A percentile compares a stretch with the other conserved stretches of the same genome.
Conservation (phyloP, 2,329 filamentous ascomycete species). For the Colletotrichum eremochloae region DNA sequence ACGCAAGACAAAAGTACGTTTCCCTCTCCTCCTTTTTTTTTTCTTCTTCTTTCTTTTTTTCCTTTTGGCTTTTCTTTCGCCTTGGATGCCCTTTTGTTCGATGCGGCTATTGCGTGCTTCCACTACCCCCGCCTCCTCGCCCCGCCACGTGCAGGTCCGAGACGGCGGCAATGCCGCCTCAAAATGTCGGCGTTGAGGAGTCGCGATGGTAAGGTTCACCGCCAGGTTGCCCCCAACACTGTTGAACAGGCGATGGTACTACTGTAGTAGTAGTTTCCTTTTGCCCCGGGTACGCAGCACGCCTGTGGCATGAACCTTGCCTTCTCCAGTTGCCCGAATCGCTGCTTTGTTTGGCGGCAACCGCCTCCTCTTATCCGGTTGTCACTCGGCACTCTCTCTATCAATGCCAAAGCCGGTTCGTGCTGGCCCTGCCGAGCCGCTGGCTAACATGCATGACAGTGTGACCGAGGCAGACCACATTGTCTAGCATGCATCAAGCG, state of each 20-base stretch:
- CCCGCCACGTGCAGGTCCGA: too few relatives aligned
- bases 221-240: neutral
- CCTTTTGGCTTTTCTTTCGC: conserved; percentile 30
- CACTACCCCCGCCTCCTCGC: neutral
- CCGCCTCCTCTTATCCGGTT: neutral
- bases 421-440: neutral
- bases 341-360: neutral
- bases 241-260: neutral
- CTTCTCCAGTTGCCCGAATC: neutral
- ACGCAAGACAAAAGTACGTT: conserved; percentile 81
- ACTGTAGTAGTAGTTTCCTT: neutral
- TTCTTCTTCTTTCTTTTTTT: conserved; percentile 30
- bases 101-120: neutral
- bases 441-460: conserved; percentile 60
- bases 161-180: neutral
- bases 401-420: neutral
- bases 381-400: neutral
- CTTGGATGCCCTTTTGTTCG: neutral
- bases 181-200: neutral
- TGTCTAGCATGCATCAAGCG: conserved; percentile 80
- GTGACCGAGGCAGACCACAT: conserved; percentile 79
- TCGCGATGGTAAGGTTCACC: neutral
- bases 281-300: conserved; percentile 5
- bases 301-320: conserved; percentile 5
- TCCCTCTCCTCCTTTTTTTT: conserved; percentile 6